Evolutionary conservation across 2,329 filamentous ascomycete genomes (phyloP).

Genomic region (Exophiala mesophila): DNA sequence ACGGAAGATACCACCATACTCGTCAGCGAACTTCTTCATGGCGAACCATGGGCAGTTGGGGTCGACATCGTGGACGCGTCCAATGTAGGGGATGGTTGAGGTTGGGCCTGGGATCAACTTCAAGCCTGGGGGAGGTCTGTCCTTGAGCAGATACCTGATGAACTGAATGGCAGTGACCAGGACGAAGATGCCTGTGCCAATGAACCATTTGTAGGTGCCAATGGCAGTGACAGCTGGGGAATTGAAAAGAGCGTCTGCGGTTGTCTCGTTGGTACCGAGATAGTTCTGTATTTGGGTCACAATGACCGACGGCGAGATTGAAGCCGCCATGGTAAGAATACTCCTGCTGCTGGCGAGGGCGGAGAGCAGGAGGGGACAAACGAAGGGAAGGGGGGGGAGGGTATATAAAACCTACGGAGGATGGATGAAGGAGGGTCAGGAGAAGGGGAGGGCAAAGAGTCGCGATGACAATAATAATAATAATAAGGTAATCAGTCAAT

Average conservation of each 20-base stretch:
- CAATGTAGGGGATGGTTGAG: constrained; percentile 27
- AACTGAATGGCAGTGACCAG: constrained; percentile 23
- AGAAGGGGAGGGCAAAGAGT: background rate
- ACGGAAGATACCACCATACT: constrained; percentile 26
- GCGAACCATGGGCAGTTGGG: constrained; percentile 27
- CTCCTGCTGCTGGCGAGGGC: constrained; percentile 12
- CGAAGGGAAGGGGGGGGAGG: constrained; percentile 6
- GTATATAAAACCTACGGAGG: background rate
- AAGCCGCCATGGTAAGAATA: constrained; percentile 23
- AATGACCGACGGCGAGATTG: constrained; percentile 29
- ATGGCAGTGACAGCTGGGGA: constrained; percentile 23
- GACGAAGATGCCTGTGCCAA: constrained; percentile 25
- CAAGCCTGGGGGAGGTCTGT: constrained; percentile 25
- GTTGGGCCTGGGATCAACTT: constrained; percentile 25
- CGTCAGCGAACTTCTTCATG: constrained; percentile 27
- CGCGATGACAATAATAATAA: background rate
- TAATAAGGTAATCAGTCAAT: too few relatives aligned
- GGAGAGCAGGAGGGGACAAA: constrained; percentile 10
- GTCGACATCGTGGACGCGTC: constrained; percentile 28
- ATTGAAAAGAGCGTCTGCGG: constrained; percentile 26
- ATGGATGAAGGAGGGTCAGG: background rate
- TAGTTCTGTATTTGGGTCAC: constrained; percentile 27
- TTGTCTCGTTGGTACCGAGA: constrained; percentile 20
- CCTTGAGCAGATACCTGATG: constrained; percentile 39
- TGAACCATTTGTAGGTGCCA: constrained; percentile 28